Evolutionary conservation across 805 yeast species (phyloP).

Genomic region (Suhomyces sp.): DNA sequence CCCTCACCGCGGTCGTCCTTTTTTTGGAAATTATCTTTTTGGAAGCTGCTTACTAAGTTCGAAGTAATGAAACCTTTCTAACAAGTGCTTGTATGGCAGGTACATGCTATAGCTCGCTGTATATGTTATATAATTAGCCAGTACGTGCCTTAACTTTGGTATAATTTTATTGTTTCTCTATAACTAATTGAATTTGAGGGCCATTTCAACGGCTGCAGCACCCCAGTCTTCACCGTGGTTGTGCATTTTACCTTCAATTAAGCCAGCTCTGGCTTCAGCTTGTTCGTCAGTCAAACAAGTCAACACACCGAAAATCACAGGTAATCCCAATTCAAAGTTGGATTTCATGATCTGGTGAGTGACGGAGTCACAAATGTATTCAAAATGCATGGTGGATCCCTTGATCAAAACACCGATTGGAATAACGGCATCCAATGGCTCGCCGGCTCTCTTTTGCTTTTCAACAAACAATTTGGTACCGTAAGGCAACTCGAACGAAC

Average conservation of each 20-base stretch:
- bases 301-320: constrained; percentile 90
- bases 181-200: constrained; percentile 28
- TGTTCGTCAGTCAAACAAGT: constrained; percentile 94
- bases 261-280: constrained; percentile 89
- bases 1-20: constrained; percentile 18
- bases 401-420: constrained; percentile 94
- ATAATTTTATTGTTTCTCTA: background rate
- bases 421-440: constrained; percentile 76
- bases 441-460: constrained; percentile 38
- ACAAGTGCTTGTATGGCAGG: too few relatives aligned
- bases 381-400: constrained; percentile 98
- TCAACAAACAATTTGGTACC: constrained; percentile 59
- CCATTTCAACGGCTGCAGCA: constrained; percentile 97
- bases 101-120: too few relatives aligned
- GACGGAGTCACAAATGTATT: constrained; percentile 89
- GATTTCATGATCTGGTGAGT: constrained; percentile 81
- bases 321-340: constrained; percentile 65
- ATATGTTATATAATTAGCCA: background rate
- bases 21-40: too few relatives aligned
- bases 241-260: constrained; percentile 70
- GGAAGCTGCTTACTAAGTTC: background rate
- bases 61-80: background rate
- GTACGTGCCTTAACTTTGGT: background rate
- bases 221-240: constrained; percentile 99
- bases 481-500: constrained; percentile 89